These are phyloP conservation scores for Sindora glabra DNA, from an alignment of 306 rosid genomes.

Conservation along the genomic window DNA sequence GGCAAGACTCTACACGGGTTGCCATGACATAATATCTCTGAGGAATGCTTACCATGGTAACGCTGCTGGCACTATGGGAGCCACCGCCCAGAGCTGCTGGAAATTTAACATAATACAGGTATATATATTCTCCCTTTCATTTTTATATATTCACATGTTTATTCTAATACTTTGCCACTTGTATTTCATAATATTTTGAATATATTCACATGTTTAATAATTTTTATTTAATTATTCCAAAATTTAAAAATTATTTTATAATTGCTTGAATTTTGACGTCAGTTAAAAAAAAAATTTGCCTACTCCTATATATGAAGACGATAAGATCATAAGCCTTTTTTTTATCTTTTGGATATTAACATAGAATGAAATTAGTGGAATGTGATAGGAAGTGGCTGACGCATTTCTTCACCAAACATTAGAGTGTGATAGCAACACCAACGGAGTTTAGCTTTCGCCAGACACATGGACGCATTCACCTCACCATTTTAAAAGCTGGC, in stretches of 20 bases:
- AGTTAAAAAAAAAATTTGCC: no score
- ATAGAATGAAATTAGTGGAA: neutral
- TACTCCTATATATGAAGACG: no score
- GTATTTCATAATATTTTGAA: no score
- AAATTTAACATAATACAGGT: constrained; percentile 79
- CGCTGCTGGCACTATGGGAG: constrained; percentile 82
- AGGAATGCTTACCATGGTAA: constrained; percentile 94
- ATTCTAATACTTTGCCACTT: no score
- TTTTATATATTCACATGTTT: no score
- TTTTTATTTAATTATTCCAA: no score
- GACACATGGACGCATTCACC: no score
- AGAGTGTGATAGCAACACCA: constrained; percentile 16
- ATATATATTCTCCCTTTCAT: neutral
- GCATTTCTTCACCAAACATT: constrained; percentile 8
- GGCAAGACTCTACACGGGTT: constrained; percentile 66
- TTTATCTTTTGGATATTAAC: neutral
- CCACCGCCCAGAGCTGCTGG: constrained; percentile 91
- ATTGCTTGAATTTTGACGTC: no score
- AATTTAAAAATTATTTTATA: no score
- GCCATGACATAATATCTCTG: constrained; percentile 75
- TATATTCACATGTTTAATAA: no score
- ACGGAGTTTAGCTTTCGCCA: constrained; percentile 5
- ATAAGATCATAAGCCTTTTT: no score
- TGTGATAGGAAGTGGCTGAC: constrained; percentile 19
- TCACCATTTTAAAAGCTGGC: neutral